Percentiles rank a stretch among this genome's conserved stretches.
phyloP scores from a whole-genome alignment of 495 filamentous ascomycete genomes.

The Aspergillus wentii region DNA sequence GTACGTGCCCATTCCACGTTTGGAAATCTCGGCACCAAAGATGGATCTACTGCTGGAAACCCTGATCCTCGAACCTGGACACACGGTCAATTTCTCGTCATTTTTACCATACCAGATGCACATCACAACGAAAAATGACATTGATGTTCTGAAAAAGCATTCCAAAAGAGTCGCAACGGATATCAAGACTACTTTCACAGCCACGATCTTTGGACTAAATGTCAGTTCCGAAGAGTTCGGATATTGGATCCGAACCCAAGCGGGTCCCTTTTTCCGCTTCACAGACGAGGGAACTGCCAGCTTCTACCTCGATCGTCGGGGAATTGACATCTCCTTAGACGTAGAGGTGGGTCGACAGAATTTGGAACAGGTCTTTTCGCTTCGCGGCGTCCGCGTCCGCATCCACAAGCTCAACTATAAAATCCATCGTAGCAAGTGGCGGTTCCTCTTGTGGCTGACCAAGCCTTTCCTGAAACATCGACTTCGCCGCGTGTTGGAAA shows the following conservation, averaged over 20 bases:
- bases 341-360: slow-evolving; percentile 71
- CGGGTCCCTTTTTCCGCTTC: slow-evolving; percentile 60
- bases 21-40: slow-evolving; percentile 78
- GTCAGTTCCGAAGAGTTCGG: slow-evolving; percentile 80
- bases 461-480: slow-evolving; percentile 81
- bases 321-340: slow-evolving; percentile 80
- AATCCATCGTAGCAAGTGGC: slow-evolving; percentile 68
- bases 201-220: slow-evolving; percentile 75
- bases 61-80: slow-evolving; percentile 82
- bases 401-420: slow-evolving; percentile 85
- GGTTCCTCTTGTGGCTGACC: slow-evolving; percentile 72
- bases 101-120: slow-evolving; percentile 84
- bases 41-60: slow-evolving; percentile 87
- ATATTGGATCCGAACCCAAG: slow-evolving; percentile 68
- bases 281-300: slow-evolving; percentile 79
- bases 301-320: slow-evolving; percentile 77
- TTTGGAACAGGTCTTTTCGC: slow-evolving; percentile 74
- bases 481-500: slow-evolving; percentile 72
- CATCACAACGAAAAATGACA: slow-evolving; percentile 76
- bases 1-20: slow-evolving; percentile 80
- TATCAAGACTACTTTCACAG: slow-evolving; percentile 63
- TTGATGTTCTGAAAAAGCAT: slow-evolving; percentile 77
- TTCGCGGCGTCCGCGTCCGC: slow-evolving; percentile 67
- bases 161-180: slow-evolving; percentile 61
- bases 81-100: slow-evolving; percentile 76